Percentiles rank a stretch among this genome's conserved stretches.
Conservation (phyloP, 2,329 filamentous ascomycete genomes). For the Fusarium aywerte region DNA sequence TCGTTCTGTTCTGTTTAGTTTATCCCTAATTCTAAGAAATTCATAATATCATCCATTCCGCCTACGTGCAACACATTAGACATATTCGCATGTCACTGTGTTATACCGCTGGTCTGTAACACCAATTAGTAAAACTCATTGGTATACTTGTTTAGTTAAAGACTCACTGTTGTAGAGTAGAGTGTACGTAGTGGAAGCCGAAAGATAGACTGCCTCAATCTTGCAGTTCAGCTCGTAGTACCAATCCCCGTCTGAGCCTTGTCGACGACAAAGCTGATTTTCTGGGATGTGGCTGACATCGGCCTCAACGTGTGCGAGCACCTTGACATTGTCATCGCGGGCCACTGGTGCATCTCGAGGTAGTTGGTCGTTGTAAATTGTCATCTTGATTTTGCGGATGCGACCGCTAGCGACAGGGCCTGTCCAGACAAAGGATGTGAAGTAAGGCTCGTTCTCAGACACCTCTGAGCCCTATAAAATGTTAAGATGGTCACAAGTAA, state of each 20-base stretch:
- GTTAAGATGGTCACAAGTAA: slow-evolving; percentile 4
- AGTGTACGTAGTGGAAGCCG: slow-evolving; percentile 57
- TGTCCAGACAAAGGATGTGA: slow-evolving; percentile 48
- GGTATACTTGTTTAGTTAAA: not conserved
- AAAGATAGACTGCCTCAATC: slow-evolving; percentile 56
- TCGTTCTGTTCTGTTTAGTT: not conserved
- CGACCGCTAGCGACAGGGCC: slow-evolving; percentile 50
- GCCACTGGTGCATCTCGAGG: slow-evolving; percentile 50
- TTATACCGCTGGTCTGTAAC: slow-evolving; percentile 53
- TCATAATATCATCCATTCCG: not conserved
- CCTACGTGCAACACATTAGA: slow-evolving; percentile 39
- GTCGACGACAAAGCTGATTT: slow-evolving; percentile 47
- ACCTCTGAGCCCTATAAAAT: slow-evolving; percentile 51
- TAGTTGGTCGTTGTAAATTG: slow-evolving; percentile 52
- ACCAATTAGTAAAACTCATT: slow-evolving; percentile 27
- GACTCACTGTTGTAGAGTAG: slow-evolving; percentile 56
- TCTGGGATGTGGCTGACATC: slow-evolving; percentile 57
- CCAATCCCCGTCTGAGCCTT: slow-evolving; percentile 52
- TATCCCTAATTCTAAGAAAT: not conserved
- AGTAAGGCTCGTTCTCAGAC: slow-evolving; percentile 54
- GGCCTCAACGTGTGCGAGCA: slow-evolving; percentile 54
- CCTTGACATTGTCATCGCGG: slow-evolving; percentile 51
- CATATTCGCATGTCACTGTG: slow-evolving; percentile 57
- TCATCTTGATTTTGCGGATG: slow-evolving; percentile 50
- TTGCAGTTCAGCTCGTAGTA: slow-evolving; percentile 55